Percentiles rank a stretch among this genome's conserved stretches.
Evolutionary conservation across 148 eudicot species (phyloP).

Genomic region (Euryodendron excelsum): DNA sequence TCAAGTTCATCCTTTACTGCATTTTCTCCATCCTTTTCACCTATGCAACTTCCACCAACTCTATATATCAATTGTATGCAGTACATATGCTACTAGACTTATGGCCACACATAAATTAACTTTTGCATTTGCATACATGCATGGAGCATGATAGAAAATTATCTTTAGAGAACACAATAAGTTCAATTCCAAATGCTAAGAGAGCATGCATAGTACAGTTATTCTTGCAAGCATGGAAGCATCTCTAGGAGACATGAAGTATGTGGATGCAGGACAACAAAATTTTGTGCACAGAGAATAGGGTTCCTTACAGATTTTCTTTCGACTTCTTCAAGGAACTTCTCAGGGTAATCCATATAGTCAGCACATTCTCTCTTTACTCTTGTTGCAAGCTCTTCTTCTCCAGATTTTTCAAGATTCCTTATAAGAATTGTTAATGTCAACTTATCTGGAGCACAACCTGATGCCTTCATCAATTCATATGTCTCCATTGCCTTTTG

Average conservation of each 20-base stretch:
- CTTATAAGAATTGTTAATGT: slow-evolving; percentile 57
- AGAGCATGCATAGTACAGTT: no score
- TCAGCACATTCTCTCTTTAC: slow-evolving; percentile 51
- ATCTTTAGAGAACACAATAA: not conserved
- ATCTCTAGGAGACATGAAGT: not conserved
- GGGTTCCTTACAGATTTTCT: slow-evolving; percentile 30
- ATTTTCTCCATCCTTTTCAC: no score
- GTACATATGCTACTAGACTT: no score
- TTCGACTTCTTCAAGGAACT: slow-evolving; percentile 56
- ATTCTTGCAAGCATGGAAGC: not conserved
- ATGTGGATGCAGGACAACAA: not conserved
- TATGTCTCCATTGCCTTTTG: slow-evolving; percentile 68
- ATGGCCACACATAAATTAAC: no score
- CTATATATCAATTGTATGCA: no score
- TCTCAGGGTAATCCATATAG: slow-evolving; percentile 49
- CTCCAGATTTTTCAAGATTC: slow-evolving; percentile 55
- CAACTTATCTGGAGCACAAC: slow-evolving; percentile 62
- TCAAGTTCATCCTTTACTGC: no score
- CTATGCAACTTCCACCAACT: no score
- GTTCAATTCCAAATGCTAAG: not conserved
- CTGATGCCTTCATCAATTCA: slow-evolving; percentile 58
- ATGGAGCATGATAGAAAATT: not conserved
- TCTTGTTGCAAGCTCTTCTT: slow-evolving; percentile 48
- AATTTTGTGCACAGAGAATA: not conserved
- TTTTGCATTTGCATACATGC: no score